Evolutionary conservation across 805 yeast genomes (phyloP), one percentile per base, ranked within the genome.

Genomic region (Zygoascus tannicola): DNA sequence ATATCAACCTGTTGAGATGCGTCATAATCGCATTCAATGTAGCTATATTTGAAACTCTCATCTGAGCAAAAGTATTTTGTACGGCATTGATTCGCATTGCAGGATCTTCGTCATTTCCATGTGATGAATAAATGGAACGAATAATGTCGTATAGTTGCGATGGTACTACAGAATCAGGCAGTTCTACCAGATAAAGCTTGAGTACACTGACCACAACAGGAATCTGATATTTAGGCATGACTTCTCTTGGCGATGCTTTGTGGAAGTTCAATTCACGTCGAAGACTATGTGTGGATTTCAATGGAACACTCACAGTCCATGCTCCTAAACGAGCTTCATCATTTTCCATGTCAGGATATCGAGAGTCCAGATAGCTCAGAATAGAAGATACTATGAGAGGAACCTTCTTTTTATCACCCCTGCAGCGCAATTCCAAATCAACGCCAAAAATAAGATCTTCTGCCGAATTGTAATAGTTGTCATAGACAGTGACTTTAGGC

Each of bases 21-120:
- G 86, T 78, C 32, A 80, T 72, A n/a, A 85, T 62, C 1, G 88
- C 87, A 58, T 82, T 88, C 43, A 85, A 69, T 0, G 94, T 82
- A 1, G 94, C 90, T 35, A 85, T 67, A 54, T 81, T 82, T 37
- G 81, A 71, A 41, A 80, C 75, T 18, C 86, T 78, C 43, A 85
- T 68, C 45, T 82, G 82, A 3, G 75, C 69, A 45, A 85, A 66
- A 0, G 81, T 75, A 47, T 78, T 81, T 32, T 75, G 80, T 41
- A 85, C 62, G 0, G 87, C 86, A 39, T 68, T 71, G 12, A 81
- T 64, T 45, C 94, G 69, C 16, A 65, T 52, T 20, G 46, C 46
- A 3, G 54, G 54, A 35, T 56, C 59, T 5, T 51, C 61, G 12
- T 62, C 55, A 39, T 68, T 50, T 28, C 71, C 66, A 55, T 70